Percentiles rank a stretch among this genome's conserved stretches.
Conservation (phyloP, 2,329 filamentous ascomycete species). For the Coniella vitis region DNA sequence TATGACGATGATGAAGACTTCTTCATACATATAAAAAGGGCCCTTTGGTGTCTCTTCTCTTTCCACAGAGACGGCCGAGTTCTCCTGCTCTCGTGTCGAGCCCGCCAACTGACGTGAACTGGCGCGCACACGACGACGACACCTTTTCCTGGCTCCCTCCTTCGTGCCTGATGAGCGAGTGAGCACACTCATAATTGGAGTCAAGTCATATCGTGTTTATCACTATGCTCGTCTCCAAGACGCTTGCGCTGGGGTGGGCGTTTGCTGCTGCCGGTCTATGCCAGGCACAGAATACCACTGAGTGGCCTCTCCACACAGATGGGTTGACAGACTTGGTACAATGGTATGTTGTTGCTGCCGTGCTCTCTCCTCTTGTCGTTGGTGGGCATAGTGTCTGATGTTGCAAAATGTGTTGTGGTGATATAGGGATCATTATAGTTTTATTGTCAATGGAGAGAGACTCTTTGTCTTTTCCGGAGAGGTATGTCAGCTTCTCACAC, state of each 20-base stretch:
- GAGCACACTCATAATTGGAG: no score
- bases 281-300: slow-evolving; percentile 2
- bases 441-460: slow-evolving; percentile 32
- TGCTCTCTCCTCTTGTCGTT: no score
- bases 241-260: slow-evolving; percentile 8
- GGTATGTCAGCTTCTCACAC: slow-evolving; percentile 18
- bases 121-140: no score
- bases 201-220: no score
- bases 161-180: no score
- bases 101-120: no score
- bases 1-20: no score
- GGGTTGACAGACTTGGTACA: slow-evolving; percentile 18
- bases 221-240: slow-evolving; percentile 4
- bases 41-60: neutral
- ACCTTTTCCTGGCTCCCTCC: no score
- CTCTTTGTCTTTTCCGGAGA: slow-evolving; percentile 37
- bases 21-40: neutral
- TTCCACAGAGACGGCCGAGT: no score
- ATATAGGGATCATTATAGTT: slow-evolving; percentile 37
- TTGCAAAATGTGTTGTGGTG: neutral
- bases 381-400: no score
- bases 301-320: slow-evolving; percentile 19
- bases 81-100: no score
- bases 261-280: slow-evolving; percentile 6
- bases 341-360: slow-evolving; percentile 10